phyloP scores from a whole-genome alignment of 306 rosid genomes.

The Aeschynomene evenia region DNA sequence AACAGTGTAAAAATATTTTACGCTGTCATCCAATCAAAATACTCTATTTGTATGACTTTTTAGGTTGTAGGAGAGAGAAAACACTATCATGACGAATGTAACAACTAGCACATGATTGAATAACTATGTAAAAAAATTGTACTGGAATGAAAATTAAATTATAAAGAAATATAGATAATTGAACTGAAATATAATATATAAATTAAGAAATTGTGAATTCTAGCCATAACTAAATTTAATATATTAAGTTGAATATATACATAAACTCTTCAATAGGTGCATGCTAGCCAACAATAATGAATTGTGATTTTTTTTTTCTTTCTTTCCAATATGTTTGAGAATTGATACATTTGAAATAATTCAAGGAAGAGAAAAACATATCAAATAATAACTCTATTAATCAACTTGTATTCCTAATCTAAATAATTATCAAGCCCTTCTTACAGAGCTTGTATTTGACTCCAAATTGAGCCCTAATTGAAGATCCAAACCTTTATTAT shows the following conservation, averaged over 20 bases:
- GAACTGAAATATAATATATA: no score
- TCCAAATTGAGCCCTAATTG: slow-evolving; percentile 61
- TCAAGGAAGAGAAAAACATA: slow-evolving; percentile 16
- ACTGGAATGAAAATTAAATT: no score
- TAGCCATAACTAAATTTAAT: no score
- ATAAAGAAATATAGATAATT: not conserved
- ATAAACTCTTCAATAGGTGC: slow-evolving; percentile 10
- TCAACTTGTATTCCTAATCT: slow-evolving; percentile 10
- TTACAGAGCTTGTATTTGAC: slow-evolving; percentile 44
- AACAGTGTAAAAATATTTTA: no score
- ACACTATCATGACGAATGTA: no score
- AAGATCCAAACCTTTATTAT: slow-evolving; percentile 70
- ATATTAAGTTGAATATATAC: no score
- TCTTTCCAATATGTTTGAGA: slow-evolving; percentile 7
- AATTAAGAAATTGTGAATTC: no score
- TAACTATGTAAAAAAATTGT: no score
- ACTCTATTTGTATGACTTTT: no score
- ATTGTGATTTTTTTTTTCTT: not conserved
- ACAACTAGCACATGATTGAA: no score
- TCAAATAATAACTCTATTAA: not conserved
- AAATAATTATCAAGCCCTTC: slow-evolving; percentile 39
- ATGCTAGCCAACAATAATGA: slow-evolving; percentile 21
- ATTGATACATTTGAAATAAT: slow-evolving; percentile 27
- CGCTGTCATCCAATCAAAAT: no score
- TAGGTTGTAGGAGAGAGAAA: no score